Base-by-base conservation (phyloP, 495 filamentous ascomycete species). In the Ascodesmis nigricans region DNA sequence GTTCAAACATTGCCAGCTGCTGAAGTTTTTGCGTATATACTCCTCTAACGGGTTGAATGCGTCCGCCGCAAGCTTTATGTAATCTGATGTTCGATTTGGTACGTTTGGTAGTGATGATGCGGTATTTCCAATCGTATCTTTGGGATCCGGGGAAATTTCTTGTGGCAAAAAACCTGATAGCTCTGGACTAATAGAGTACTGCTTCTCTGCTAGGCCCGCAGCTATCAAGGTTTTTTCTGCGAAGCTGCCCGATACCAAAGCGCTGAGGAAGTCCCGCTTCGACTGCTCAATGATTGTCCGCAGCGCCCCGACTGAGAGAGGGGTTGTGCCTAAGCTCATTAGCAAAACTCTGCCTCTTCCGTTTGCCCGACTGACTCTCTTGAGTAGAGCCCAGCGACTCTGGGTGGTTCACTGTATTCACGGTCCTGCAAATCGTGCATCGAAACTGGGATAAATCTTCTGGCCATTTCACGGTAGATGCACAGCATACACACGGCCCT, bases 381-480 rank as follows among this genome's bases (percentile, higher is more conserved):
- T 15, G 35, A 17, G n/a, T 11, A 8, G 13, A 7, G 17, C 11
- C 28, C 21, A 5, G 29, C 31, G n/a, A 15, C 10, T 31, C 11
- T 35, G 20, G 17, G 36, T 68, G 68, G 39, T 67, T 65, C 30
- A 91, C 49, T 49, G 91, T 82, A 44, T 87, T 91, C 45, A 93
- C 68, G 30, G 76, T 91, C 45, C 80, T 58, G 54, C 83, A 93
- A 30, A 75, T 69, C 21, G 77, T 75, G 54, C 83, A 93, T 44
- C 79, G 65, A 56, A 83, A 92, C 26, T 73, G 62, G 17, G 65
- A 64, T 43, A 84, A 50, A 36, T 73, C 62, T 39, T 63, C 66
- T n/a, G 83, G 81, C 78, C 81, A 91, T 31, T 72, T 70, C 30
- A 91, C 69, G 25, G 69, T 67, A 31, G 73, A 76, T 50, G 73